A percentile compares a stretch with the other conserved stretches of the same genome.
Evolutionary conservation across 1,284 basidiomycete genomes (phyloP).

Genomic region (Marasmius sp.): DNA sequence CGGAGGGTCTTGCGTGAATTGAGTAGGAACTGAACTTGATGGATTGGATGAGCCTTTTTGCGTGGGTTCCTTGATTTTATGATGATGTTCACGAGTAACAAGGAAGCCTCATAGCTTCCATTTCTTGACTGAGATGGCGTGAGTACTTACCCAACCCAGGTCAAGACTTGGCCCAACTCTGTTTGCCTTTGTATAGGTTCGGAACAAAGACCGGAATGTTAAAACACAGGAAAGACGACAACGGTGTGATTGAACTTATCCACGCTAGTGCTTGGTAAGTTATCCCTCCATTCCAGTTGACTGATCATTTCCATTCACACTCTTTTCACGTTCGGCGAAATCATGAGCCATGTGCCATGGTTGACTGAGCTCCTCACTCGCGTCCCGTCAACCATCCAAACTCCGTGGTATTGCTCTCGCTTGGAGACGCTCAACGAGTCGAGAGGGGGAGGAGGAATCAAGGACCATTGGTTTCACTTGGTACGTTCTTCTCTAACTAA

Average conservation of each 20-base stretch:
- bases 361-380: constrained; percentile 26
- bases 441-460: constrained; percentile 29
- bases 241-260: constrained; percentile 35
- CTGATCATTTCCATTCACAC: not conserved
- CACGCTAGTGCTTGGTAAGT: constrained; percentile 28
- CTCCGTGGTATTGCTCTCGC: constrained; percentile 30
- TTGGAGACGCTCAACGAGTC: constrained; percentile 28
- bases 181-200: no score
- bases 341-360: constrained; percentile 38
- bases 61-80: no score
- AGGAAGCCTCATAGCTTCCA: constrained; percentile 48
- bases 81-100: constrained; percentile 39
- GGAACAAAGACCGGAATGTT: constrained; percentile 49
- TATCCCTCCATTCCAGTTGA: not conserved
- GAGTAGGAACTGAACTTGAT: no score
- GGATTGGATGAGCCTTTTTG: no score
- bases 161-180: no score
- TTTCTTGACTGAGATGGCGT: constrained; percentile 67
- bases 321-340: constrained; percentile 26
- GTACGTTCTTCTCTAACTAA: constrained; percentile 22
- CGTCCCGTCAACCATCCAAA: constrained; percentile 27
- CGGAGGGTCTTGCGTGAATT: no score
- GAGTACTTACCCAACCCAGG: no score
- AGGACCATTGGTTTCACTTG: constrained; percentile 46
- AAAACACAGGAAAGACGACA: constrained; percentile 30